Evolutionary conservation across 2,329 filamentous ascomycete genomes (phyloP).

Genomic region (Rhynchosporium graminicola): DNA sequence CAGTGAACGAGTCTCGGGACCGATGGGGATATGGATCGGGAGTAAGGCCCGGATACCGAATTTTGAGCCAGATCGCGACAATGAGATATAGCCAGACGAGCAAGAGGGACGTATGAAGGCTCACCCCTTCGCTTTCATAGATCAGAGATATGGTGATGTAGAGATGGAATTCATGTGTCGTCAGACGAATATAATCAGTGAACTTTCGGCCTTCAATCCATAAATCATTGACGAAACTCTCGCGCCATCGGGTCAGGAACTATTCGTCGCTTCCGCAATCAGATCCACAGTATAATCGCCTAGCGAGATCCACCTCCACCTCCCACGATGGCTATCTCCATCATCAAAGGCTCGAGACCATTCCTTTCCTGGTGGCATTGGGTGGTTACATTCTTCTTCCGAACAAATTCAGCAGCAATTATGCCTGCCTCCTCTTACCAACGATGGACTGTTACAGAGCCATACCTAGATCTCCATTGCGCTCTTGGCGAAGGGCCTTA

Average conservation of each 20-base stretch:
- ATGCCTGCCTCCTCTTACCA: slow-evolving; percentile 34
- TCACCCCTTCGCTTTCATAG: not conserved
- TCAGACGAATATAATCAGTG: too few species aligned
- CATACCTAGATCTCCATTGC: slow-evolving; percentile 62
- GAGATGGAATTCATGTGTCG: too few species aligned
- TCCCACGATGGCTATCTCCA: slow-evolving; percentile 11
- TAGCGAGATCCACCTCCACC: not conserved
- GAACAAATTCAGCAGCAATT: slow-evolving; percentile 2
- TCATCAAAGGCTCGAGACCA: slow-evolving; percentile 6
- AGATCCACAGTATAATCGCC: not conserved
- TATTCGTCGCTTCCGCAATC: slow-evolving; percentile 11
- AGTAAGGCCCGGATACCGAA: slow-evolving; percentile 23
- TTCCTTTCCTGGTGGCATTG: slow-evolving; percentile 25
- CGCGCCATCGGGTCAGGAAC: not conserved
- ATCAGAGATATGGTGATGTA: too few species aligned
- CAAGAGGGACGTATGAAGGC: not conserved
- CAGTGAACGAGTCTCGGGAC: slow-evolving; percentile 1
- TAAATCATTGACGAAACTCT: not conserved
- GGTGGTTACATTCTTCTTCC: slow-evolving; percentile 22
- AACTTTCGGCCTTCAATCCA: not conserved
- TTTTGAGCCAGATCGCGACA: slow-evolving; percentile 10
- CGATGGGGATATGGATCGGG: slow-evolving; percentile 17
- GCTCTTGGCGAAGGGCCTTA: slow-evolving; percentile 73
- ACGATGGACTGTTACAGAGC: slow-evolving; percentile 50
- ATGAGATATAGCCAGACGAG: slow-evolving; percentile 4